Percentiles rank a stretch among this genome's conserved stretches.
Conservation (phyloP, 805 yeast species). For the Suhomyces sp. region DNA sequence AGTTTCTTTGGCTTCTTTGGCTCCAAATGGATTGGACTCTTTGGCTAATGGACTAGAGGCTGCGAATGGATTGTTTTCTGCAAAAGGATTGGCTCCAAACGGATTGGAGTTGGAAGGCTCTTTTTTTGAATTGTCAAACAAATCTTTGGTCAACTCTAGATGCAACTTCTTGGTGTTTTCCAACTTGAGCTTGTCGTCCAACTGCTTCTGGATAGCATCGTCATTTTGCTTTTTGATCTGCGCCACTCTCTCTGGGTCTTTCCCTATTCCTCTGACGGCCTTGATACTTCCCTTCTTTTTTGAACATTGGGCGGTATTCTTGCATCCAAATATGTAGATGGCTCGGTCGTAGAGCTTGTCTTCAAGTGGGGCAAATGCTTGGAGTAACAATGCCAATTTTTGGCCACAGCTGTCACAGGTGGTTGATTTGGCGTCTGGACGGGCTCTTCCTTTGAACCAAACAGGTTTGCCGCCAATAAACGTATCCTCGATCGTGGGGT, state of each 20-base stretch:
- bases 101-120: slow-evolving; percentile 1
- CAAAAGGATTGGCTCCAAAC: background rate
- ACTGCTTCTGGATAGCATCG: slow-evolving; percentile 25
- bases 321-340: slow-evolving; percentile 78
- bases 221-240: slow-evolving; percentile 36
- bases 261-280: slow-evolving; percentile 72
- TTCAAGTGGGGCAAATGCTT: slow-evolving; percentile 78
- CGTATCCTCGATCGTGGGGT: slow-evolving; percentile 56
- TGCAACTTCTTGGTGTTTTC: slow-evolving; percentile 43
- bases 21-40: background rate
- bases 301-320: slow-evolving; percentile 52
- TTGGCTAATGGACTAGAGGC: too few relatives aligned
- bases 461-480: slow-evolving; percentile 72
- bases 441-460: slow-evolving; percentile 63
- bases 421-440: slow-evolving; percentile 52
- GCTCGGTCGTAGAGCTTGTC: slow-evolving; percentile 73
- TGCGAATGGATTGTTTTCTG: background rate
- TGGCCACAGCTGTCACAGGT: slow-evolving; percentile 65
- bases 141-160: slow-evolving; percentile 38
- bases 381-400: slow-evolving; percentile 66
- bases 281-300: slow-evolving; percentile 67
- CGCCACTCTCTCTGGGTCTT: slow-evolving; percentile 51
- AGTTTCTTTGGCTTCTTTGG: background rate
- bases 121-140: slow-evolving; percentile 9
- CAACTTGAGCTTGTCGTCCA: slow-evolving; percentile 39